A percentile compares a stretch with the other conserved stretches of the same genome.
phyloP scores from a whole-genome alignment of 768 basidiomycete species.

The Boletus pseudopeckii region DNA sequence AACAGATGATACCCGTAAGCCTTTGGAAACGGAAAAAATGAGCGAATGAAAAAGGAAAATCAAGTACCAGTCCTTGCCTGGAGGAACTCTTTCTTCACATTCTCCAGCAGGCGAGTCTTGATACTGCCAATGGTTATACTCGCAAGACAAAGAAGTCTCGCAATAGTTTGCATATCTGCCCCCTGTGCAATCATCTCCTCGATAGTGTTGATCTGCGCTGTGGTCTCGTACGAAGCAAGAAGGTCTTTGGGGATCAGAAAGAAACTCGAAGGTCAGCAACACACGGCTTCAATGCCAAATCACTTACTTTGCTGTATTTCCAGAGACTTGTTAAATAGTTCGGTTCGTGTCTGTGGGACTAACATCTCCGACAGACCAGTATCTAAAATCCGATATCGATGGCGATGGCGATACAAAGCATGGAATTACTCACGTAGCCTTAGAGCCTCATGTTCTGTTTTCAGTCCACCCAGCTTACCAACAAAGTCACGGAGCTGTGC shows the following conservation, averaged over 20 bases:
- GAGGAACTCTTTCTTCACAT: constrained; percentile 85
- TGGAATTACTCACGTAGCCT: constrained; percentile 66
- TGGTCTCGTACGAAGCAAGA: constrained; percentile 86
- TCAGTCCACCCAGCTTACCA: constrained; percentile 87
- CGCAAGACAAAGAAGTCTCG: constrained; percentile 82
- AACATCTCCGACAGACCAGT: constrained; percentile 93
- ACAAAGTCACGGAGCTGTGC: constrained; percentile 93
- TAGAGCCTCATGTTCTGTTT: constrained; percentile 87
- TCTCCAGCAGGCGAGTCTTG: constrained; percentile 82
- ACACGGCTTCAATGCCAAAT: neutral
- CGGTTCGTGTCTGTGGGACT: constrained; percentile 77
- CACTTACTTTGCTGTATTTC: constrained; percentile 92
- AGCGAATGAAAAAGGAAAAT: neutral
- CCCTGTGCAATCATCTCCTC: constrained; percentile 90
- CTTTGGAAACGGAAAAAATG: constrained; percentile 34
- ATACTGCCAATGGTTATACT: constrained; percentile 83
- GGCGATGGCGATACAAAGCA: neutral
- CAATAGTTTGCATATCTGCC: constrained; percentile 71
- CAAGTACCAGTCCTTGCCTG: constrained; percentile 47
- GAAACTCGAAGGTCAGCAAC: constrained; percentile 4
- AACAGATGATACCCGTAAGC: constrained; percentile 74
- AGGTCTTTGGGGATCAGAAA: constrained; percentile 56
- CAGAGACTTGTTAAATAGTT: constrained; percentile 85
- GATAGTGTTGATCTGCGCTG: constrained; percentile 76
- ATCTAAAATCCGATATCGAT: constrained; percentile 46